These are phyloP conservation scores for Chenopodium album DNA, from an alignment of 148 eudicot genomes.

Conservation along the genomic window DNA sequence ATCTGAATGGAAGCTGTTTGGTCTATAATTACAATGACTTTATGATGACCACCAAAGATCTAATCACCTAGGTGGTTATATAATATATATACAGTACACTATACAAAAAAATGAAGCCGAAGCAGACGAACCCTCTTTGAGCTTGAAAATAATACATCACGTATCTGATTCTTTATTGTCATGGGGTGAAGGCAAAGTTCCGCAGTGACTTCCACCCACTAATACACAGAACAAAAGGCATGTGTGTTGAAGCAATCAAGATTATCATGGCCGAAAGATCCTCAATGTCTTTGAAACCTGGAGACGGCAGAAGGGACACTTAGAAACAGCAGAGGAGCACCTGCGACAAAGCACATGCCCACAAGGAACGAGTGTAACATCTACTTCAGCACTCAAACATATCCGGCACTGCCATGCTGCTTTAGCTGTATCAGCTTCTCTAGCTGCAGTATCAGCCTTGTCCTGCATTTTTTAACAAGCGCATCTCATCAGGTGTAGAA, in stretches of 20 bases:
- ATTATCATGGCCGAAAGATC: constrained; percentile 75
- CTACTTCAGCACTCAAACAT: constrained; percentile 82
- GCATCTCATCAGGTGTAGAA: constrained; percentile 10
- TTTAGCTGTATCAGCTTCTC: constrained; percentile 94
- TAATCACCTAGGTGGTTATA: neutral
- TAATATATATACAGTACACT: constrained; percentile 13
- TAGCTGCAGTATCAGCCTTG: constrained; percentile 73
- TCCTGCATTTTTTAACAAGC: constrained; percentile 46
- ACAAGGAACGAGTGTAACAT: constrained; percentile 76
- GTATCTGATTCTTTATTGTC: neutral
- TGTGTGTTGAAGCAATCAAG: neutral
- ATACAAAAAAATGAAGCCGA: neutral
- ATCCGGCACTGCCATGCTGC: constrained; percentile 92
- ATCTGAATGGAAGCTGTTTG: neutral
- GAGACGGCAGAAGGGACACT: constrained; percentile 93
- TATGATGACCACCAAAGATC: neutral
- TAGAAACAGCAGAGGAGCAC: constrained; percentile 93
- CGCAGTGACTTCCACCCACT: neutral
- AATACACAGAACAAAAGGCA: neutral
- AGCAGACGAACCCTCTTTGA: neutral
- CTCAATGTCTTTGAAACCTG: constrained; percentile 80
- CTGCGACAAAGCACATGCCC: constrained; percentile 94
- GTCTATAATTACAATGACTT: neutral
- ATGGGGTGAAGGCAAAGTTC: neutral
- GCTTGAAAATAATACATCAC: neutral